Conservation (phyloP, 257 asterid genomes). For the Solanum corneliomulleri region DNA sequence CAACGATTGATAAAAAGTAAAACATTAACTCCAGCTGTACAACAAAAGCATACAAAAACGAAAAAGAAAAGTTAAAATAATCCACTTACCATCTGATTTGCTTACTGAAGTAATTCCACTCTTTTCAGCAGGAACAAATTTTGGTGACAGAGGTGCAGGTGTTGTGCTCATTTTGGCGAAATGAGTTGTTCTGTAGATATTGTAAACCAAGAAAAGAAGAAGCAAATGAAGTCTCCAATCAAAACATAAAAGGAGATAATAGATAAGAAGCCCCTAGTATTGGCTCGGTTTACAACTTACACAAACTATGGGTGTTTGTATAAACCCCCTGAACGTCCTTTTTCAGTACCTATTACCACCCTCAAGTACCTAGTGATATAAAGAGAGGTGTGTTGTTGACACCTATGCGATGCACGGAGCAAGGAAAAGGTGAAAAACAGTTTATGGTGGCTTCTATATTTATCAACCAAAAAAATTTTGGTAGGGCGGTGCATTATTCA, state of each 20-base stretch:
- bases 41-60: background rate
- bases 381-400: background rate
- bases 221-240: background rate
- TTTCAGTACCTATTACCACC: background rate
- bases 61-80: background rate
- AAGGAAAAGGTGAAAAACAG: background rate
- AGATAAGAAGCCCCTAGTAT: background rate
- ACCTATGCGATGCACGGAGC: background rate
- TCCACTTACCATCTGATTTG: conserved; percentile 41
- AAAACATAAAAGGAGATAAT: background rate
- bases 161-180: conserved; percentile 45
- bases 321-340: background rate
- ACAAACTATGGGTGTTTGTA: background rate
- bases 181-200: conserved; percentile 33
- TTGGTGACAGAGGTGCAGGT: conserved; percentile 43
- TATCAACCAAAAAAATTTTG: background rate
- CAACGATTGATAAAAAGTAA: background rate
- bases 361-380: background rate
- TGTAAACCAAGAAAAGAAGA: background rate
- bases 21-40: background rate
- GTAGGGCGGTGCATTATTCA: background rate
- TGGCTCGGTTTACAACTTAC: background rate
- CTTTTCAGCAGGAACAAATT: conserved; percentile 72
- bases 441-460: background rate
- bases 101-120: conserved; percentile 44